Percentiles rank a stretch among this genome's conserved stretches.
These are phyloP conservation scores for Antrodiella citrinella DNA, from an alignment of 768 basidiomycete species.

Conservation along the genomic window DNA sequence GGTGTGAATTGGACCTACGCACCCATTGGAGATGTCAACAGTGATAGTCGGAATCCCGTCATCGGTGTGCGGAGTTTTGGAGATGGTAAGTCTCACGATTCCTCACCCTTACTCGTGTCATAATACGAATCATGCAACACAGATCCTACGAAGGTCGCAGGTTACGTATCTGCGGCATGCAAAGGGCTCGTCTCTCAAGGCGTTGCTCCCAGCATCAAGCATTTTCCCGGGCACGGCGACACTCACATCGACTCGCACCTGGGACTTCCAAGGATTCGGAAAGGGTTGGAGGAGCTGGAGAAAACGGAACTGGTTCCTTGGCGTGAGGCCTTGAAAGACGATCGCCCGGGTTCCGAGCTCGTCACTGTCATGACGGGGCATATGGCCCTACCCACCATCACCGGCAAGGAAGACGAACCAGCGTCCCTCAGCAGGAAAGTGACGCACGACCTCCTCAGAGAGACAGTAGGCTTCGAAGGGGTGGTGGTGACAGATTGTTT, in stretches of 20 bases:
- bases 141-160: conserved; percentile 49
- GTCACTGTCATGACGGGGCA: conserved; percentile 68
- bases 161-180: conserved; percentile 39
- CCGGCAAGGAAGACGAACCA: conserved; percentile 41
- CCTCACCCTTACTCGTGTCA: background rate
- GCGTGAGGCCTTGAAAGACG: background rate
- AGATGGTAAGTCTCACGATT: conserved; percentile 36
- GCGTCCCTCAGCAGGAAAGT: conserved; percentile 49
- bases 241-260: conserved; percentile 67
- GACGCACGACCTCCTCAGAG: conserved; percentile 44
- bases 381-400: conserved; percentile 57
- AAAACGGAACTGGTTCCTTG: background rate
- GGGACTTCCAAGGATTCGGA: conserved; percentile 52
- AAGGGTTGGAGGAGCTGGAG: conserved; percentile 33
- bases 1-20: conserved; percentile 62
- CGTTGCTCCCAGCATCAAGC: conserved; percentile 58
- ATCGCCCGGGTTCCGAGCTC: conserved; percentile 34
- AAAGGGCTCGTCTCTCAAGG: conserved; percentile 39
- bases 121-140: too few species aligned
- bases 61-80: conserved; percentile 71
- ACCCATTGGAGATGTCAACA: conserved; percentile 68
- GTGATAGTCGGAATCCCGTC: conserved; percentile 60
- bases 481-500: conserved; percentile 69
- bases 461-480: conserved; percentile 43
- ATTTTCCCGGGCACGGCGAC: conserved; percentile 72